Evolutionary conservation across 306 rosid genomes (phyloP).

Genomic region (Lotus japonicus): DNA sequence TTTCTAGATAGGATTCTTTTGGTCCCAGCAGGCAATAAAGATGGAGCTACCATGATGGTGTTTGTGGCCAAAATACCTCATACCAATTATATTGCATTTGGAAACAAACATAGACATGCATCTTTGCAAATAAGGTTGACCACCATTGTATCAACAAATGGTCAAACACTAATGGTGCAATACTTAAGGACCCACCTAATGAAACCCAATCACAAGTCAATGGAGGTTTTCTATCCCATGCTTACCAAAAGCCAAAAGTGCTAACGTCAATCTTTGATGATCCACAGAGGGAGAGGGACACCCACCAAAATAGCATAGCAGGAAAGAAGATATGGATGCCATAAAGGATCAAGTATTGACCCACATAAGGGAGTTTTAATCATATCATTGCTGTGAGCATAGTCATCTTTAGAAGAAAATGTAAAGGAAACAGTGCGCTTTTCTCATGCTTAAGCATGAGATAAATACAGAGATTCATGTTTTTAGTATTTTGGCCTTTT

Average conservation of each 20-base stretch:
- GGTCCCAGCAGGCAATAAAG: constrained; percentile 49
- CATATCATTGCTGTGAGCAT: constrained; percentile 39
- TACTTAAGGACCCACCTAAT: constrained; percentile 27
- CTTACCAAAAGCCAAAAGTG: constrained; percentile 31
- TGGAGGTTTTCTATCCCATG: constrained; percentile 29
- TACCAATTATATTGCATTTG: constrained; percentile 32
- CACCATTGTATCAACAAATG: constrained; percentile 2
- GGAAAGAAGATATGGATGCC: constrained; percentile 8
- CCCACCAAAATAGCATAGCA: constrained; percentile 23
- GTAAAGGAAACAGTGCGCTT: not conserved
- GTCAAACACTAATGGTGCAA: constrained; percentile 23
- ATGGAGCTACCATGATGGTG: constrained; percentile 39
- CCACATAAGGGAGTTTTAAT: constrained; percentile 20
- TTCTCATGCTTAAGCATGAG: not conserved
- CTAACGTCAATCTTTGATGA: constrained; percentile 21
- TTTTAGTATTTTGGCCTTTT: too few species aligned
- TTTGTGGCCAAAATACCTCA: constrained; percentile 17
- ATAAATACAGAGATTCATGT: too few species aligned
- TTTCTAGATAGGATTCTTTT: constrained; percentile 36
- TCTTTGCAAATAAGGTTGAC: constrained; percentile 45
- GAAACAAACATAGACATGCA: constrained; percentile 22
- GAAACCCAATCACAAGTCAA: constrained; percentile 43
- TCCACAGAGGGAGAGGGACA: constrained; percentile 17
- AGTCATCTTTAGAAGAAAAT: constrained; percentile 5
- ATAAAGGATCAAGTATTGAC: constrained; percentile 26